These are phyloP conservation scores for Encephalitozoon hellem DNA, from an alignment of 371 early-diverging fungal genomes.

Conservation along the genomic window DNA sequence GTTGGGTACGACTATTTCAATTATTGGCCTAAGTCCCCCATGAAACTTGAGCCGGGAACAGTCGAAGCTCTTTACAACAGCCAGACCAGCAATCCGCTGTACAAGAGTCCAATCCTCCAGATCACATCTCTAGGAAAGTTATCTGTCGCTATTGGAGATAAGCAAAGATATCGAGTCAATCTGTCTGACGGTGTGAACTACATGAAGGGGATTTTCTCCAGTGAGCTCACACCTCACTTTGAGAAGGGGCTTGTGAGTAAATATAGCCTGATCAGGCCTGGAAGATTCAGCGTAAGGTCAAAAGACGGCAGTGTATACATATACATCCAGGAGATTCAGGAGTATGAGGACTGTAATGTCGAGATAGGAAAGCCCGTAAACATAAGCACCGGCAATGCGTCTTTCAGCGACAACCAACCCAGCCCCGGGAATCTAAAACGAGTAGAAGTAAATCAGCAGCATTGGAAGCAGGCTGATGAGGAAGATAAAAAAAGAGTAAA, in stretches of 20 bases:
- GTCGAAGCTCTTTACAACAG: slow-evolving; percentile 46
- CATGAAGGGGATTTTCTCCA: slow-evolving; percentile 46
- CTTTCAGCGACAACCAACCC: neutral
- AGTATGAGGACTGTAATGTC: slow-evolving; percentile 26
- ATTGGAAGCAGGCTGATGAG: neutral
- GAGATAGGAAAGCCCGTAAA: slow-evolving; percentile 44
- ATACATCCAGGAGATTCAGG: slow-evolving; percentile 38
- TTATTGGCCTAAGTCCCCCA: neutral
- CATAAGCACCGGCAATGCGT: slow-evolving; percentile 2
- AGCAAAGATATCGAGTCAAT: slow-evolving; percentile 30
- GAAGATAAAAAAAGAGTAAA: slow-evolving; percentile 11
- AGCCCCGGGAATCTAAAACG: neutral
- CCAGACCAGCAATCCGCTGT: slow-evolving; percentile 43
- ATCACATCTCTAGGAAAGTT: slow-evolving; percentile 22
- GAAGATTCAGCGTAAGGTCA: slow-evolving; percentile 17
- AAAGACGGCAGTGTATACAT: slow-evolving; percentile 40
- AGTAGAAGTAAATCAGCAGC: slow-evolving; percentile 6
- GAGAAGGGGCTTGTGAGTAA: slow-evolving; percentile 23
- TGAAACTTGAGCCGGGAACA: slow-evolving; percentile 46
- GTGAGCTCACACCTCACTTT: slow-evolving; percentile 20
- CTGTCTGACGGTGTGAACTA: slow-evolving; percentile 45
- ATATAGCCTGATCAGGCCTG: slow-evolving; percentile 36
- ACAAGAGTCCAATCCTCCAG: slow-evolving; percentile 44
- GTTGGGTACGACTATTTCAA: neutral
- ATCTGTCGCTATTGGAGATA: neutral